These are phyloP conservation scores for Gossypium ekmanianum DNA, from an alignment of 345 rosid species.

Conservation along the genomic window DNA sequence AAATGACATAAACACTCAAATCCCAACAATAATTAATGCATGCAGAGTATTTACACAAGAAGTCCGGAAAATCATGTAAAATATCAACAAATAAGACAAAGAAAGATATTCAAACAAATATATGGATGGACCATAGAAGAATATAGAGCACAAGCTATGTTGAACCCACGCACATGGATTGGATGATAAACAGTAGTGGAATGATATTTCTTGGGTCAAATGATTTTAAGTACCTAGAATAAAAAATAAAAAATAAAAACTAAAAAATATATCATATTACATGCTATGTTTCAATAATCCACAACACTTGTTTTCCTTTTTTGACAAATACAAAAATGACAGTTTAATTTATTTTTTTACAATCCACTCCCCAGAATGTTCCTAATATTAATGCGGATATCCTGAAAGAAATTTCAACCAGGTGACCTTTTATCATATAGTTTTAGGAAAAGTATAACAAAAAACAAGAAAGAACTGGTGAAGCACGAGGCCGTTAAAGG, in stretches of 20 bases:
- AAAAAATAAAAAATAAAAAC: no score
- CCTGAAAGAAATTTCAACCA: background rate
- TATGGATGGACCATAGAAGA: slow-evolving; percentile 1
- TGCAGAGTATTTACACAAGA: no score
- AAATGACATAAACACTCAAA: no score
- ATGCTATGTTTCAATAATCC: background rate
- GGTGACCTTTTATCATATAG: background rate
- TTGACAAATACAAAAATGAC: background rate
- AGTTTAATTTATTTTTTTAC: background rate
- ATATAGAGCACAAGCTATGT: slow-evolving; percentile 1
- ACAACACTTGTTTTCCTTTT: background rate
- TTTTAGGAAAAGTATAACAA: background rate
- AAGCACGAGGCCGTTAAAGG: background rate
- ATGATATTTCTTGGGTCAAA: background rate
- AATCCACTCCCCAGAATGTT: slow-evolving; percentile 2
- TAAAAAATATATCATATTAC: background rate
- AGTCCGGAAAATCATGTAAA: no score
- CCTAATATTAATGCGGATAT: background rate
- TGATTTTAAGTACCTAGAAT: background rate
- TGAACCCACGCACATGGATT: slow-evolving; percentile 8
- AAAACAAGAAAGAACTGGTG: background rate
- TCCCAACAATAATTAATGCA: no score
- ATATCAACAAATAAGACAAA: background rate
- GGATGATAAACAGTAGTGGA: background rate
- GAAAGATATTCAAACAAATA: background rate